These are phyloP conservation scores for Microcyclosporella mali DNA, from an alignment of 2,329 filamentous ascomycete genomes.

Conservation along the genomic window DNA sequence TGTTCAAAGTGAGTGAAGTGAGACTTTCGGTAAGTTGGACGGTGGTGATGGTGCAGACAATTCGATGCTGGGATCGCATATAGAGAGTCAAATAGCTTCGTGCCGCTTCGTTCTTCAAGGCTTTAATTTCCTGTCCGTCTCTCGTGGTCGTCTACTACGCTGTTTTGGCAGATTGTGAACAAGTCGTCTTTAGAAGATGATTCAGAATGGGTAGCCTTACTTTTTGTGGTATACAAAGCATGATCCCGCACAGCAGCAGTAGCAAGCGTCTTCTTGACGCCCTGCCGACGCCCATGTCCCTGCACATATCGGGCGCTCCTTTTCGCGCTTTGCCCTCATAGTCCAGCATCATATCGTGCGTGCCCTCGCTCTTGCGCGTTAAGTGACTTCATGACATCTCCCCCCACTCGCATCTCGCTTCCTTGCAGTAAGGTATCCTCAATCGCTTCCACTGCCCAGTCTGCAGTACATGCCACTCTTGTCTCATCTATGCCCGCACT, in stretches of 20 bases:
- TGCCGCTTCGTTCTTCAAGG: too few relatives aligned
- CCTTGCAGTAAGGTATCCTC: too few relatives aligned
- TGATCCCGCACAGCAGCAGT: not conserved
- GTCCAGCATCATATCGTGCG: not conserved
- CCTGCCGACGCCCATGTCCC: too few relatives aligned
- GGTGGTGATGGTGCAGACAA: too few relatives aligned
- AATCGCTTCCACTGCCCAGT: too few relatives aligned
- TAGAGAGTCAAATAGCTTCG: too few relatives aligned
- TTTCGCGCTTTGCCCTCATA: too few relatives aligned
- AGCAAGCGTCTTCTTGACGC: not conserved
- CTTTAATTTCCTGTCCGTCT: too few relatives aligned
- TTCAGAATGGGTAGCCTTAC: constrained; percentile 3
- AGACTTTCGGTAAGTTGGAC: too few relatives aligned
- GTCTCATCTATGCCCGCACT: constrained; percentile 20
- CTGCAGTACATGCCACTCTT: too few relatives aligned
- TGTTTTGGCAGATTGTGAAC: not conserved
- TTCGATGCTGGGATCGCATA: too few relatives aligned
- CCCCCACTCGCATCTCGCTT: not conserved
- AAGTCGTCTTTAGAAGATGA: not conserved
- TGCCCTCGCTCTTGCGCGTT: not conserved
- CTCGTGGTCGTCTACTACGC: not conserved
- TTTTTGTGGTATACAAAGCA: not conserved
- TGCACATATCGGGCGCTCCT: not conserved
- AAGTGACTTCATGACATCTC: not conserved
- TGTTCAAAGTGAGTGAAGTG: too few relatives aligned